Conservation (phyloP, 1,139 yeast species). For the Debaryomyces udenii region DNA sequence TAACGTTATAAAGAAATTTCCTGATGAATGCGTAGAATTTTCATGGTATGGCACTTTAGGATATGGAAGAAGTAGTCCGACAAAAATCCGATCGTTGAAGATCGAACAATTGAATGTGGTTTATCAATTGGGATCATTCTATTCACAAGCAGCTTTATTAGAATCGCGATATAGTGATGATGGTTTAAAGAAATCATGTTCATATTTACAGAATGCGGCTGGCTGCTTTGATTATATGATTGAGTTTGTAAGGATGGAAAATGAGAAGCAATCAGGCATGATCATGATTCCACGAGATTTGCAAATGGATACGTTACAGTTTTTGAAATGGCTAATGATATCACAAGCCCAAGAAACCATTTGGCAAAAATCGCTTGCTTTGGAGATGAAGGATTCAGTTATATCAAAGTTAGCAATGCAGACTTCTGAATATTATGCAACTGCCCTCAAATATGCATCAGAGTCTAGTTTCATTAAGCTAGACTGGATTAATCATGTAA, state of each 20-base stretch:
- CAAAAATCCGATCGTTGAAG: conserved; percentile 44
- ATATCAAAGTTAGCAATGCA: conserved; percentile 67
- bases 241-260: conserved; percentile 12
- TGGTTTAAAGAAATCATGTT: conserved; percentile 65
- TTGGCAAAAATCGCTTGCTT: conserved; percentile 72
- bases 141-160: conserved; percentile 56
- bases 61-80: conserved; percentile 46
- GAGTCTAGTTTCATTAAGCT: conserved; percentile 55
- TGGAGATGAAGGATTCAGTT: conserved; percentile 60
- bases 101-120: conserved; percentile 66
- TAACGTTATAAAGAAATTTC: conserved; percentile 40
- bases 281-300: conserved; percentile 22
- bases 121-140: conserved; percentile 69
- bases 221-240: conserved; percentile 59
- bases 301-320: conserved; percentile 28
- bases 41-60: conserved; percentile 76
- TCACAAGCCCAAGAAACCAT: conserved; percentile 90
- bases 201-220: conserved; percentile 69
- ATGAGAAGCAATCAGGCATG: conserved; percentile 7
- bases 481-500: conserved; percentile 67
- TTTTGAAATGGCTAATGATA: conserved; percentile 50
- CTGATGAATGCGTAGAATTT: conserved; percentile 51
- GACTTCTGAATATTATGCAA: conserved; percentile 58
- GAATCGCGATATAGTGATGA: conserved; percentile 50
- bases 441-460: conserved; percentile 48